Conservation (phyloP, 345 rosid species). For the Euphorbia tirucalli region DNA sequence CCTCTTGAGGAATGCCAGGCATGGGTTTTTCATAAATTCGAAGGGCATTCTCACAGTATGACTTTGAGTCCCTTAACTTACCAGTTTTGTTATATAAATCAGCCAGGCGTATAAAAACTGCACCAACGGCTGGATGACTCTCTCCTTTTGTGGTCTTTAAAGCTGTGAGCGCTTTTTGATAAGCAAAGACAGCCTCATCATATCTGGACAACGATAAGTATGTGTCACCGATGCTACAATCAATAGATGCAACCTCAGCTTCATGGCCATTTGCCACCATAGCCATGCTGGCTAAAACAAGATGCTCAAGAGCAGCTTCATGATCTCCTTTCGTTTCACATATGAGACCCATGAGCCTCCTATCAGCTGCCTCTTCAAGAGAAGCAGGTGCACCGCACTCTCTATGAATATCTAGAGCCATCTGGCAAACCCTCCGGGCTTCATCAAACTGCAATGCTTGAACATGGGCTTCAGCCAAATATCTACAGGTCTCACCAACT, state of each 20-base stretch:
- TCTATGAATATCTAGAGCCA: constrained; percentile 79
- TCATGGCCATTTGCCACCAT: constrained; percentile 68
- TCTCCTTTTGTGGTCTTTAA: constrained; percentile 80
- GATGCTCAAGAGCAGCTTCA: constrained; percentile 91
- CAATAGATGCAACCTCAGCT: constrained; percentile 76
- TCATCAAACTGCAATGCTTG: constrained; percentile 90
- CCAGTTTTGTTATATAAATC: constrained; percentile 81
- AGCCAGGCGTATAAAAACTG: constrained; percentile 78
- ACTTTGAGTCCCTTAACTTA: constrained; percentile 68
- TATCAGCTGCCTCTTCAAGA: constrained; percentile 81
- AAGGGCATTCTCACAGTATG: constrained; percentile 83
- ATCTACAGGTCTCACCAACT: constrained; percentile 85
- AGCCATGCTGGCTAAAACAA: constrained; percentile 88
- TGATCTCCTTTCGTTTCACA: constrained; percentile 81
- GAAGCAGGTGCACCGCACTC: constrained; percentile 57
- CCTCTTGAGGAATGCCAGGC: constrained; percentile 65
- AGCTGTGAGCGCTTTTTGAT: constrained; percentile 79
- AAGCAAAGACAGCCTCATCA: constrained; percentile 83
- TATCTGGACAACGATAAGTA: constrained; percentile 79
- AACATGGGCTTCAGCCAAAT: constrained; percentile 87
- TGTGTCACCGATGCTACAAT: constrained; percentile 89
- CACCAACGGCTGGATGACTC: constrained; percentile 72
- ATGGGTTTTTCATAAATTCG: constrained; percentile 56
- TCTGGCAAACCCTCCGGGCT: constrained; percentile 75
- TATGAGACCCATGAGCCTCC: constrained; percentile 89